phyloP scores from a whole-genome alignment of 1,139 yeast genomes.

The Candida pseudoviswanathii region DNA sequence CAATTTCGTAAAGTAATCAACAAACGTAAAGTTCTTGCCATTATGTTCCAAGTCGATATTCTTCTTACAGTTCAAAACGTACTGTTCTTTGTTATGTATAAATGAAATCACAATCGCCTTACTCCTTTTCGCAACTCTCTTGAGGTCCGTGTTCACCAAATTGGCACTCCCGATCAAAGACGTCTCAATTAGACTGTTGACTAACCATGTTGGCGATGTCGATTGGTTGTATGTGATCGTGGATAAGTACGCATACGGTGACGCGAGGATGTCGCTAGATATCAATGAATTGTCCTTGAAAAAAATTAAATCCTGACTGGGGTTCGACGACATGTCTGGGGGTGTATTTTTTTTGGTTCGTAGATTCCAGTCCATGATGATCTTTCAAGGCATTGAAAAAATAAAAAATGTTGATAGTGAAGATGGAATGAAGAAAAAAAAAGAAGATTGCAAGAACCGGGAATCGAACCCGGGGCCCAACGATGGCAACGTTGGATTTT shows the following conservation, averaged over 20 bases:
- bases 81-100: constrained; percentile 37
- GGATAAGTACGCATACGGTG: constrained; percentile 31
- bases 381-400: too few species aligned
- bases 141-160: constrained; percentile 37
- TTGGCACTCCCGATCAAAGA: constrained; percentile 41
- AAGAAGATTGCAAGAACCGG: constrained; percentile 19
- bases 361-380: not conserved
- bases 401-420: not conserved
- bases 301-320: constrained; percentile 61
- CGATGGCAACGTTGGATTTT: constrained; percentile 22
- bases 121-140: constrained; percentile 21
- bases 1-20: constrained; percentile 48
- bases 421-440: not conserved
- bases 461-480: constrained; percentile 23
- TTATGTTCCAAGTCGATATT: constrained; percentile 42
- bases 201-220: constrained; percentile 70
- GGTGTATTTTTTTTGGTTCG: not conserved
- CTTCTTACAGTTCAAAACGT: constrained; percentile 42
- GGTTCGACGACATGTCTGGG: constrained; percentile 20
- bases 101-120: constrained; percentile 49
- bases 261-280: constrained; percentile 25
- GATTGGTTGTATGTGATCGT: constrained; percentile 60
- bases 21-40: constrained; percentile 35
- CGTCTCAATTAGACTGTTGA: constrained; percentile 50
- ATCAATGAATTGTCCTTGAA: constrained; percentile 57